These are phyloP conservation scores for Cubamyces sp. DNA, from an alignment of 768 basidiomycete genomes.

Conservation along the genomic window DNA sequence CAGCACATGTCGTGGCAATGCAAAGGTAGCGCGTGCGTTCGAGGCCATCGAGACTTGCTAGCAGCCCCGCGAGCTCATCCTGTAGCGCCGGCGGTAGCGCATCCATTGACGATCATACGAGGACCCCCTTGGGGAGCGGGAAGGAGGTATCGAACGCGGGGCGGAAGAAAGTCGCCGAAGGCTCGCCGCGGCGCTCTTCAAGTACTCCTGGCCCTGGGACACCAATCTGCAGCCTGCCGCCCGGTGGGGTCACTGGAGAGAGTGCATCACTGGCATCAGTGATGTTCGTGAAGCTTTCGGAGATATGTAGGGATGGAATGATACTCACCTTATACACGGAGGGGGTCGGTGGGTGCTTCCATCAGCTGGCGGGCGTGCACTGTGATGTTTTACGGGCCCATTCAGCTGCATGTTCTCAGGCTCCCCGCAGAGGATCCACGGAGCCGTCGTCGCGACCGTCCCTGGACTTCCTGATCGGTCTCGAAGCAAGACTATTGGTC, in stretches of 20 bases:
- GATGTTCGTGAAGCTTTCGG: conserved; percentile 4
- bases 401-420: not conserved
- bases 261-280: conserved; percentile 15
- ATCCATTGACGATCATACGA: conserved; percentile 11
- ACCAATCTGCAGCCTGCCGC: not conserved
- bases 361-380: not conserved
- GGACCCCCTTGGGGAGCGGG: conserved; percentile 3
- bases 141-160: not conserved
- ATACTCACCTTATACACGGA: conserved; percentile 6
- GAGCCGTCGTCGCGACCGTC: conserved; percentile 5
- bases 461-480: conserved; percentile 7
- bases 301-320: conserved; percentile 9
- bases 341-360: not conserved
- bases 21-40: conserved; percentile 17
- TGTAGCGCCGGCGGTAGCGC: conserved; percentile 11
- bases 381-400: not conserved
- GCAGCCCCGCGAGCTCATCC: conserved; percentile 13
- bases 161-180: conserved; percentile 2
- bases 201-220: conserved; percentile 2
- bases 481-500: conserved; percentile 2
- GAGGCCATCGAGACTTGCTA: conserved; percentile 12
- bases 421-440: not conserved
- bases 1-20: conserved; percentile 12
- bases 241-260: not conserved
- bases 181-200: conserved; percentile 1